Conservation (phyloP, 306 rosid species). For the Luffa acutangula region DNA sequence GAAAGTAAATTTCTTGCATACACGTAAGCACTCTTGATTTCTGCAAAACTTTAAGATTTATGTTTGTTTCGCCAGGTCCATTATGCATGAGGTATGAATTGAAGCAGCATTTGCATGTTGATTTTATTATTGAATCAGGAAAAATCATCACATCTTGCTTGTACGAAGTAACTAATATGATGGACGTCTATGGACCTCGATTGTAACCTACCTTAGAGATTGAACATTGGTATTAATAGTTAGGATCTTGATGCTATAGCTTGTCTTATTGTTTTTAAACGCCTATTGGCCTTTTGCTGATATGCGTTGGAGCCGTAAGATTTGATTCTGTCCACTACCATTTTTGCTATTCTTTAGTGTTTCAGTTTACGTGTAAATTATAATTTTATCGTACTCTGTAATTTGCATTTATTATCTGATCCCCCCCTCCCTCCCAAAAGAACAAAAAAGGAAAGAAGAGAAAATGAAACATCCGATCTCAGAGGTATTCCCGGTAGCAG, state of each 20-base stretch:
- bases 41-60: background rate
- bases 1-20: conserved; percentile 92
- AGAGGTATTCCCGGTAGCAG: background rate
- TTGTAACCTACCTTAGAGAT: background rate
- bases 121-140: background rate
- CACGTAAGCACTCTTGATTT: conserved; percentile 47
- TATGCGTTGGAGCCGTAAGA: background rate
- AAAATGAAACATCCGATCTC: background rate
- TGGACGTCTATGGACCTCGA: background rate
- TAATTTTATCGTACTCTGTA: background rate
- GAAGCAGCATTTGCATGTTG: background rate
- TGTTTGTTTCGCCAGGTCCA: background rate
- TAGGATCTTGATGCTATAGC: background rate
- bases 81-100: background rate
- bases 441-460: background rate
- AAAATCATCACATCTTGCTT: background rate
- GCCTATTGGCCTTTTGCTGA: background rate
- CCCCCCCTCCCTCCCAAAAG: background rate
- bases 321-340: background rate
- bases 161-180: background rate
- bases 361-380: background rate
- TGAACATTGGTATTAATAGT: background rate
- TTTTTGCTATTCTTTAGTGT: background rate
- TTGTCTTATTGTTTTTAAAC: background rate
- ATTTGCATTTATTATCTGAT: background rate